These are phyloP conservation scores for Pelargonium fulgidum DNA, from an alignment of 441 rosid genomes.

Conservation along the genomic window DNA sequence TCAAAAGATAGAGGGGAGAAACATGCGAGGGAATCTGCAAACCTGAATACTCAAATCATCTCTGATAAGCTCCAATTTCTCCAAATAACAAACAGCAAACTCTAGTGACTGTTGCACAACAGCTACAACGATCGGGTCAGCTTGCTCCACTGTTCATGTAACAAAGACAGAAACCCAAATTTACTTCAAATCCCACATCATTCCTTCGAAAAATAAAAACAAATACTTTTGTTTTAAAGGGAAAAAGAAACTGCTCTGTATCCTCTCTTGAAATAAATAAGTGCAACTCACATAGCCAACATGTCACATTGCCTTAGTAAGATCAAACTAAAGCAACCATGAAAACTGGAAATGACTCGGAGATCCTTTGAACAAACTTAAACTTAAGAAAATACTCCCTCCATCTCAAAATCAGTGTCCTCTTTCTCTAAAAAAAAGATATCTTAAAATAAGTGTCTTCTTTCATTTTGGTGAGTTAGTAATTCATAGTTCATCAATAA, in stretches of 20 bases:
- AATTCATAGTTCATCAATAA: too few relatives aligned
- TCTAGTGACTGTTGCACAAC: slow-evolving; percentile 71
- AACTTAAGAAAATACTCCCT: neutral
- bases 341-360: neutral
- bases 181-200: slow-evolving; percentile 6
- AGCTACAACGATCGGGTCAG: slow-evolving; percentile 61
- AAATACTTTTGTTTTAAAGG: slow-evolving; percentile 6
- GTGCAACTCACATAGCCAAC: neutral
- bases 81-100: slow-evolving; percentile 78
- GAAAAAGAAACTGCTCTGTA: neutral
- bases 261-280: neutral
- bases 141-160: slow-evolving; percentile 62
- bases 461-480: too few relatives aligned
- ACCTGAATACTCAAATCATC: slow-evolving; percentile 74
- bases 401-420: too few relatives aligned
- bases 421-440: too few relatives aligned
- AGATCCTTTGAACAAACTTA: too few relatives aligned
- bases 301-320: neutral
- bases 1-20: neutral
- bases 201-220: slow-evolving; percentile 18
- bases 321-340: neutral
- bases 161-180: slow-evolving; percentile 10
- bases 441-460: too few relatives aligned
- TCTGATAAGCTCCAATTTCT: slow-evolving; percentile 45
- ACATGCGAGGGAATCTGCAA: slow-evolving; percentile 23